These are phyloP conservation scores for Schwanniomyces yamadae DNA, from an alignment of 805 yeast species.

Conservation along the genomic window DNA sequence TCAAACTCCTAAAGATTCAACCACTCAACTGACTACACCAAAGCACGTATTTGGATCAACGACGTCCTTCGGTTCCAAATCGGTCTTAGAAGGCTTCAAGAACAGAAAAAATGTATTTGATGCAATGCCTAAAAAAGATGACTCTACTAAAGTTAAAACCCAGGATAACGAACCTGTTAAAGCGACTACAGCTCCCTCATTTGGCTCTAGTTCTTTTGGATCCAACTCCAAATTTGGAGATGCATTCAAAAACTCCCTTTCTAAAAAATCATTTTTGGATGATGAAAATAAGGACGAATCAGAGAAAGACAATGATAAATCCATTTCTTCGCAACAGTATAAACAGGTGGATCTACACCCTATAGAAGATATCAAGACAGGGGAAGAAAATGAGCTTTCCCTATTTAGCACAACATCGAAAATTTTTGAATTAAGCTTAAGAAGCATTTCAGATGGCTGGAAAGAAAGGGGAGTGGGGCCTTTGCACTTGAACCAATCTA, in stretches of 20 bases:
- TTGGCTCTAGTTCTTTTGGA: slow-evolving; percentile 37
- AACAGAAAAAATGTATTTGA: slow-evolving; percentile 27
- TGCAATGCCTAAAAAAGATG: too few species aligned
- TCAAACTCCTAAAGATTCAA: slow-evolving; percentile 11
- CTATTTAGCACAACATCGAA: slow-evolving; percentile 72
- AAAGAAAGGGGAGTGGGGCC: slow-evolving; percentile 92
- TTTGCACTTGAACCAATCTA: slow-evolving; percentile 68
- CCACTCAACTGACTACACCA: slow-evolving; percentile 5
- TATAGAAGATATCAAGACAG: slow-evolving; percentile 64
- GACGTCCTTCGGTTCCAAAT: slow-evolving; percentile 36
- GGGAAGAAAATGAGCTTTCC: slow-evolving; percentile 83
- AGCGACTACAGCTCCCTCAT: slow-evolving; percentile 11
- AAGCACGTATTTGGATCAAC: slow-evolving; percentile 39
- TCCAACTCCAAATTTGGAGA: slow-evolving; percentile 47
- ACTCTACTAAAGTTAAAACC: slow-evolving; percentile 7
- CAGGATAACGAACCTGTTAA: slow-evolving; percentile 4
- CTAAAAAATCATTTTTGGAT: slow-evolving; percentile 60
- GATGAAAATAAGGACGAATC: slow-evolving; percentile 18
- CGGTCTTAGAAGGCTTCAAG: slow-evolving; percentile 22
- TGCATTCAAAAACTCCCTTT: slow-evolving; percentile 54
- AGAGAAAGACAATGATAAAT: slow-evolving; percentile 19
- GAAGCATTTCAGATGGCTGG: slow-evolving; percentile 77
- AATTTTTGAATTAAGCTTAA: slow-evolving; percentile 69
- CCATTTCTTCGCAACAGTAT: slow-evolving; percentile 35
- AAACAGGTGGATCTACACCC: slow-evolving; percentile 61